Base-by-base conservation (phyloP, 208 protist species). In the Leishmania guyanensis region DNA sequence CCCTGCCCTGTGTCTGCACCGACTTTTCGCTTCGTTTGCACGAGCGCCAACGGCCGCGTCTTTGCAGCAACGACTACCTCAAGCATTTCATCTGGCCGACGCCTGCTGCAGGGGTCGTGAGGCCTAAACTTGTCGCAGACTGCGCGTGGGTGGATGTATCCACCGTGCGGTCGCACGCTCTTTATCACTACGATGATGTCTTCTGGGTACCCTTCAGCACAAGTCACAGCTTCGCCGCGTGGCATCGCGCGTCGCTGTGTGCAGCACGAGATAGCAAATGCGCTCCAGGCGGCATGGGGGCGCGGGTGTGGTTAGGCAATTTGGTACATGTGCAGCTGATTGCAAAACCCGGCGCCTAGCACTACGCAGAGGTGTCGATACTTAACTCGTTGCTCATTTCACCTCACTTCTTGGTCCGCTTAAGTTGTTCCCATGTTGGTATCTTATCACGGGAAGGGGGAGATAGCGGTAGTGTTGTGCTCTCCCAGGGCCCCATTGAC, bases 141-240 rank as follows among this genome's bases (percentile, higher is more conserved):
- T 78, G 68, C 22, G 88, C 88, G 48, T 95, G 91, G 89, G 17
- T 95, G n/a, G 86, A 89, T 64, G 80, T 65, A 0, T 69, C 26
- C 0, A 81, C 82, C 5, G 77, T 90, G 79, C 39, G 43, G 4
- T 50, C 75, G 68, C 85, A 80, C 39, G 5, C 51, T 12, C 72
- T 95, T 14, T 29, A 79, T 46, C 77, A 78, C 39, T 92, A 88
- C 75, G 56, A 56, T 33, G 89, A 95, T 68, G 84, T 86, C 12
- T 87, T 91, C 20, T 92, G 89, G 85, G 64, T 58, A 10, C 84
- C 84, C 1, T 79, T 62, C 43, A 60, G 60, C 17, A 17, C 46
- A 26, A 43, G 26, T 8, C 62, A 36, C 36, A 50, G 43, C 5
- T 84, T 84, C 43, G 56, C 60, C 9, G 14, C 9, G 36, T 85